These are phyloP conservation scores for Thermomucor indicae-seudaticae DNA, from an alignment of 371 early-diverging fungal genomes.

Conservation along the genomic window DNA sequence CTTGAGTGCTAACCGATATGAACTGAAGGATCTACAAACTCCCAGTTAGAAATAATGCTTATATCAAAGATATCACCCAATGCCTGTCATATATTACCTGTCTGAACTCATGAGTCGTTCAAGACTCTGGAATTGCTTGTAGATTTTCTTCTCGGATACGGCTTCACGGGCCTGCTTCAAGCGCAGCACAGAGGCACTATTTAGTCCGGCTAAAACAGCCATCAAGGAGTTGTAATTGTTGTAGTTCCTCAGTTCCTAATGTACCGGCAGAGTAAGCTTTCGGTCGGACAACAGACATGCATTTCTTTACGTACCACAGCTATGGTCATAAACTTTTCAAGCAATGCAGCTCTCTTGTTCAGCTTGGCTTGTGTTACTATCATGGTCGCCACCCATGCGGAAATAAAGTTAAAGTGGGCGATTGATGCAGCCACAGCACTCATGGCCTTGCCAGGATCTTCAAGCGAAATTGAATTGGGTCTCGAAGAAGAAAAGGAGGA, in stretches of 20 bases:
- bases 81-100: slow-evolving; percentile 18
- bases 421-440: slow-evolving; percentile 50
- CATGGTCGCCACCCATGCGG: slow-evolving; percentile 66
- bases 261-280: not conserved
- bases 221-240: slow-evolving; percentile 70
- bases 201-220: slow-evolving; percentile 73
- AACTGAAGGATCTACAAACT: slow-evolving; percentile 42
- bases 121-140: slow-evolving; percentile 53
- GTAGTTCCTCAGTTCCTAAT: slow-evolving; percentile 44
- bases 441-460: slow-evolving; percentile 3
- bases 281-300: not conserved
- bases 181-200: slow-evolving; percentile 58
- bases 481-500: too few species aligned
- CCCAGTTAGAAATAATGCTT: not conserved
- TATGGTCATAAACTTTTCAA: slow-evolving; percentile 61
- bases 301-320: slow-evolving; percentile 39
- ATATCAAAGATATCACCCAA: too few species aligned
- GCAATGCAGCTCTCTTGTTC: slow-evolving; percentile 53
- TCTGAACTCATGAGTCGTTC: slow-evolving; percentile 67
- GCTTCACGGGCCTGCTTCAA: slow-evolving; percentile 55
- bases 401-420: slow-evolving; percentile 58
- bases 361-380: slow-evolving; percentile 55
- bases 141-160: slow-evolving; percentile 43
- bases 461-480: slow-evolving; percentile 1
- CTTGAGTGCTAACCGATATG: slow-evolving; percentile 59